Evolutionary conservation across 208 protist species (phyloP).

Genomic region (Naegleria gruberi): DNA sequence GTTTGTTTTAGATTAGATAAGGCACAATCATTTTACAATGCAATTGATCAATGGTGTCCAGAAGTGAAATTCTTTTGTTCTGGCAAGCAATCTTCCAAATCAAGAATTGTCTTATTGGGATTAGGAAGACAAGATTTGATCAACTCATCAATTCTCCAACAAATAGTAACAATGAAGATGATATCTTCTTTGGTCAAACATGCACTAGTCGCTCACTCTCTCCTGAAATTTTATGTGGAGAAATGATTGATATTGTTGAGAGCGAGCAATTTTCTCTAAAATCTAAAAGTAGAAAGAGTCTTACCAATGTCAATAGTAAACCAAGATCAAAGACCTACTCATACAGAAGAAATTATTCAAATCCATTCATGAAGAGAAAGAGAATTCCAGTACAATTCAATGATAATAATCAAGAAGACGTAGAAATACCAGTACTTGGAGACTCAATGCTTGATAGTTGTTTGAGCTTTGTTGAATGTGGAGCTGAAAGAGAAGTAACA

Average conservation of each 20-base stretch:
- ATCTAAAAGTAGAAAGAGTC: background rate
- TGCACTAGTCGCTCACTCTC: no score
- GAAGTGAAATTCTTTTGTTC: background rate
- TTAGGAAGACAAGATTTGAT: background rate
- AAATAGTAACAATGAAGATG: background rate
- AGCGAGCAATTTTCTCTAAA: background rate
- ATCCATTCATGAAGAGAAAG: background rate
- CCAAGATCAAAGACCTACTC: background rate
- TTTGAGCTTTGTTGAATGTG: background rate
- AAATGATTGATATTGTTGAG: background rate
- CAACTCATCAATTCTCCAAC: background rate
- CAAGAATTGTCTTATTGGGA: background rate
- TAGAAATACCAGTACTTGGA: no score
- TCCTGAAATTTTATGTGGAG: background rate
- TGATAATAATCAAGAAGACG: no score
- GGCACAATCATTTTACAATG: background rate
- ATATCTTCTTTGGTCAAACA: background rate
- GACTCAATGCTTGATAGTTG: background rate
- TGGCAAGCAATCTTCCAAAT: background rate
- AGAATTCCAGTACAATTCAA: background rate
- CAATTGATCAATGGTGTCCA: background rate
- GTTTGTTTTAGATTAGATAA: background rate
- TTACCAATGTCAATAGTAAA: background rate
- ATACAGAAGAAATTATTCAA: background rate
- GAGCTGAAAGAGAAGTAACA: background rate